Percentiles rank a stretch among this genome's conserved stretches.
Evolutionary conservation across 1,139 yeast genomes (phyloP).

Genomic region (Williopsis jadinii): DNA sequence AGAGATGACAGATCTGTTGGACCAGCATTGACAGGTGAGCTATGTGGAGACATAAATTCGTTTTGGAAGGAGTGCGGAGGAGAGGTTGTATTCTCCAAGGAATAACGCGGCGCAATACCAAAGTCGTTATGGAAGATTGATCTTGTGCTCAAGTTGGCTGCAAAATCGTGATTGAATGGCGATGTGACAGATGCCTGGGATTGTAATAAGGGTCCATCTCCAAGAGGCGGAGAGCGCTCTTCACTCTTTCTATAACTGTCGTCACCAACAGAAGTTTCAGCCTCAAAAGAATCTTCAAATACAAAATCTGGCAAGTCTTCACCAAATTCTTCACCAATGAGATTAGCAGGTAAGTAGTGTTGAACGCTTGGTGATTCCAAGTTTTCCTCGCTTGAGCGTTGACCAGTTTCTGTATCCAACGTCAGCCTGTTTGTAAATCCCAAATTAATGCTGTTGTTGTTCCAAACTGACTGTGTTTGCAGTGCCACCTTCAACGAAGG

Average conservation of each 20-base stretch:
- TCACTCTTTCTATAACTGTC: background rate
- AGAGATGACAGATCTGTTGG: slow-evolving; percentile 12
- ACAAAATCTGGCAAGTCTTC: slow-evolving; percentile 13
- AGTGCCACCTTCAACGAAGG: background rate
- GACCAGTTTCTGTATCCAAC: background rate
- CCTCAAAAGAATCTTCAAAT: background rate
- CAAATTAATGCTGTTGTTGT: slow-evolving; percentile 1
- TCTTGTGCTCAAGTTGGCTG: slow-evolving; percentile 9
- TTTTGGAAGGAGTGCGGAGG: slow-evolving; percentile 19
- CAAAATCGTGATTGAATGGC: background rate
- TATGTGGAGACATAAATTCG: slow-evolving; percentile 17
- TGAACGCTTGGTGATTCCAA: slow-evolving; percentile 19
- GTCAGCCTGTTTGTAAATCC: background rate
- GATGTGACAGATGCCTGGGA: background rate
- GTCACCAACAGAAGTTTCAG: slow-evolving; percentile 2
- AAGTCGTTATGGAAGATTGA: slow-evolving; percentile 16
- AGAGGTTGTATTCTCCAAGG: slow-evolving; percentile 16
- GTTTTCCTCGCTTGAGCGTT: slow-evolving; percentile 3
- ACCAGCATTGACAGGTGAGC: slow-evolving; percentile 13
- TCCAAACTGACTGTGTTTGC: slow-evolving; percentile 11
- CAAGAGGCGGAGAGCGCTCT: too few relatives aligned
- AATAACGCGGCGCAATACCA: slow-evolving; percentile 10
- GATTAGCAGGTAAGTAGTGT: slow-evolving; percentile 17
- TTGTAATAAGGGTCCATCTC: background rate
- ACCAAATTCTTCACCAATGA: slow-evolving; percentile 19